Percentiles rank a stretch among this genome's conserved stretches.
Conservation (phyloP, 2,329 filamentous ascomycete genomes). For the Orbilia brochopaga region DNA sequence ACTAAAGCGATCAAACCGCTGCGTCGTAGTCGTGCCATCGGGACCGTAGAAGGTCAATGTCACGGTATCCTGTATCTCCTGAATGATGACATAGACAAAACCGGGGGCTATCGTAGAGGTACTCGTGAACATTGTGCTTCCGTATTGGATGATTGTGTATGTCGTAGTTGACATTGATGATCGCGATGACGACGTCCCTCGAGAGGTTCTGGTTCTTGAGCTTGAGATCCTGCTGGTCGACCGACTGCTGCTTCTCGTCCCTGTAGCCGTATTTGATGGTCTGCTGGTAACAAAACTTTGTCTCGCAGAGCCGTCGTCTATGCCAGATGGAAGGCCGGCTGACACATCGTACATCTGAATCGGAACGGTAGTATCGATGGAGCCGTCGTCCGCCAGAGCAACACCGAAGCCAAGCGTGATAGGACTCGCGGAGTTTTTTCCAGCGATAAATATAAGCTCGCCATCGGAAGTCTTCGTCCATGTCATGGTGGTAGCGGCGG, state of each 20-base stretch:
- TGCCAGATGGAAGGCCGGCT: conserved; percentile 16
- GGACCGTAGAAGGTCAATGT: conserved; percentile 19
- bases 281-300: conserved; percentile 17
- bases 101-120: conserved; percentile 9
- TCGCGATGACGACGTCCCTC: not conserved
- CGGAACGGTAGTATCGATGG: conserved; percentile 40
- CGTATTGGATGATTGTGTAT: conserved; percentile 26
- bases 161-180: conserved; percentile 11
- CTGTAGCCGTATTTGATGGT: not conserved
- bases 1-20: conserved; percentile 16
- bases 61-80: conserved; percentile 1
- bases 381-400: conserved; percentile 11
- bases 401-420: conserved; percentile 37
- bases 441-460: conserved; percentile 18
- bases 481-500: conserved; percentile 10
- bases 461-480: conserved; percentile 16
- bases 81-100: conserved; percentile 20
- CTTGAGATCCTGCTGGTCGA: not conserved
- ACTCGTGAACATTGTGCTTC: conserved; percentile 8
- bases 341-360: conserved; percentile 47
- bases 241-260: not conserved
- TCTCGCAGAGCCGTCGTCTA: conserved; percentile 20
- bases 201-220: not conserved
- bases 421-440: conserved; percentile 16
- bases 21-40: conserved; percentile 1